These are phyloP conservation scores for Leccinum subrobustum DNA, from an alignment of 1,284 basidiomycete species.

Conservation along the genomic window DNA sequence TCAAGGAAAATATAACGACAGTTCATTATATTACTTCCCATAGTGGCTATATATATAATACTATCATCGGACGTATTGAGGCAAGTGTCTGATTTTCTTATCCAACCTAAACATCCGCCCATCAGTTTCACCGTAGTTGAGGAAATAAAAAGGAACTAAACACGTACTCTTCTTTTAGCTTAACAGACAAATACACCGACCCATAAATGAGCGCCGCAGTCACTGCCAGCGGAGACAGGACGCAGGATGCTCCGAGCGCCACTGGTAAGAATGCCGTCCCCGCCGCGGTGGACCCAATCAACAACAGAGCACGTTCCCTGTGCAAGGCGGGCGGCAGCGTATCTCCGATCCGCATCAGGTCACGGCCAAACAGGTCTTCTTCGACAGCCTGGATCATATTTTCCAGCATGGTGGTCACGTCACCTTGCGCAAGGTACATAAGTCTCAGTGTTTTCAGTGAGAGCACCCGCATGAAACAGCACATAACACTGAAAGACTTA, in stretches of 20 bases:
- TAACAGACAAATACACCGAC: not conserved
- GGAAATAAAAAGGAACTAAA: not conserved
- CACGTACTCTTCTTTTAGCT: not conserved
- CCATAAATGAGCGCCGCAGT: not conserved
- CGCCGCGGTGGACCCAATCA: not conserved
- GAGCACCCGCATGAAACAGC: too few relatives aligned
- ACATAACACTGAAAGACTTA: not conserved
- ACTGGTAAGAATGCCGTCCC: not conserved
- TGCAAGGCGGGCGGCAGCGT: not conserved
- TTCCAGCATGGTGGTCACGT: not conserved
- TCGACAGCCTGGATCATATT: not conserved
- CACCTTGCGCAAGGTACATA: not conserved
- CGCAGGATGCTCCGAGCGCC: not conserved
- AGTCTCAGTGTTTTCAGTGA: not conserved
- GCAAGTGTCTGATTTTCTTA: too few relatives aligned
- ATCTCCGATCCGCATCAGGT: not conserved
- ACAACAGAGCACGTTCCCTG: not conserved
- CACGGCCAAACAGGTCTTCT: not conserved
- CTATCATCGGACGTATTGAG: too few relatives aligned
- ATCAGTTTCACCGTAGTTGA: not conserved
- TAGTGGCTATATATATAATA: too few relatives aligned
- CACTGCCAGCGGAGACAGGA: not conserved
- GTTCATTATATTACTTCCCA: too few relatives aligned
- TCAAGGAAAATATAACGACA: too few relatives aligned
- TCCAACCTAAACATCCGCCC: not conserved